These are phyloP conservation scores for Novymonas esmeraldas DNA, from an alignment of 208 protist species.

Conservation along the genomic window DNA sequence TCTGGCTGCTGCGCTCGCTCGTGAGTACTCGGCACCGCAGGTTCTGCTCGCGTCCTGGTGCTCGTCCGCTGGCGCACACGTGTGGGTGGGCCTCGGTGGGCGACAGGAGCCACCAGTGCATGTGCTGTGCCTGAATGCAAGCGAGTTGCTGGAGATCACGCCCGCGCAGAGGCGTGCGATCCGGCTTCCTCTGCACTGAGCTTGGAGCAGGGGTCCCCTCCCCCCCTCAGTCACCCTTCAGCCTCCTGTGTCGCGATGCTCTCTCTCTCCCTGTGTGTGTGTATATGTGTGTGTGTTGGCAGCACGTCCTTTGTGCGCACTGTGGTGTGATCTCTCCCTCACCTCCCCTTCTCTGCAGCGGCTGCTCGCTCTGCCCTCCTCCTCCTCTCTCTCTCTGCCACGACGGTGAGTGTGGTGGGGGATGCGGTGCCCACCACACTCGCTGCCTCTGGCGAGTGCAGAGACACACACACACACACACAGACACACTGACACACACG, in stretches of 20 bases:
- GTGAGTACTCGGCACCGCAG: slow-evolving; percentile 7
- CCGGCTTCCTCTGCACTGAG: not conserved
- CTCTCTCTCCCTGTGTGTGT: too few relatives aligned
- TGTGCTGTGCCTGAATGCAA: slow-evolving; percentile 15
- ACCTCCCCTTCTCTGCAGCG: too few relatives aligned
- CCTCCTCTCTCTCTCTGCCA: not conserved
- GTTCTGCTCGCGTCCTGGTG: slow-evolving; percentile 19
- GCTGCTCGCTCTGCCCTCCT: not conserved
- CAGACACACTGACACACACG: not conserved
- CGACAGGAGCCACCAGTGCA: not conserved
- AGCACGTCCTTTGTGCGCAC: too few relatives aligned
- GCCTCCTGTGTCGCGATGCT: too few relatives aligned
- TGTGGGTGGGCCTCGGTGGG: not conserved
- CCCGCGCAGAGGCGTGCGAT: not conserved
- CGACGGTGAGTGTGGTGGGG: too few relatives aligned
- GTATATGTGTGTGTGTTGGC: too few relatives aligned
- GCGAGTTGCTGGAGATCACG: slow-evolving; percentile 20
- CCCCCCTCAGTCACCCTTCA: too few relatives aligned
- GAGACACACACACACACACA: not conserved
- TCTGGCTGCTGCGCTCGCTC: slow-evolving; percentile 4
- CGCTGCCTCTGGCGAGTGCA: not conserved
- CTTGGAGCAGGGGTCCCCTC: too few relatives aligned
- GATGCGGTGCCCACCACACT: too few relatives aligned
- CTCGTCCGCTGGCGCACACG: not conserved
- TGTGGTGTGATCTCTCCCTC: too few relatives aligned